Evolutionary conservation across 768 basidiomycete genomes (phyloP).

Genomic region (Suillus spraguei): DNA sequence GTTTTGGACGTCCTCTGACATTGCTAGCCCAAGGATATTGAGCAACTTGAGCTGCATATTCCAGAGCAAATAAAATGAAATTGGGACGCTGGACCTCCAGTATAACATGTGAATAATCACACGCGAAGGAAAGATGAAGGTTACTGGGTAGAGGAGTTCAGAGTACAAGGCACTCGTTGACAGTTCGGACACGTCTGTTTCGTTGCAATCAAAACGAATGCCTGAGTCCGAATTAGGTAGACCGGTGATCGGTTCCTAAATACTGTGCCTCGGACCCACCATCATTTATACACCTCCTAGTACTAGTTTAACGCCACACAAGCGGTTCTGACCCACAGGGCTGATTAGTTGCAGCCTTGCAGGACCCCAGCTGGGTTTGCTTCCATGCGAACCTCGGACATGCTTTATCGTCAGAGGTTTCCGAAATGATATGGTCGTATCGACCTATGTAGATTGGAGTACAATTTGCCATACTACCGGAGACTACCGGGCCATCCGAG

Average conservation of each 20-base stretch:
- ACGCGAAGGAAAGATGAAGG: not conserved
- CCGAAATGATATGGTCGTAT: not conserved
- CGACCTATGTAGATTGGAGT: not conserved
- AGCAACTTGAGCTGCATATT: not conserved
- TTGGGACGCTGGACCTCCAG: not conserved
- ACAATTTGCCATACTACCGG: not conserved
- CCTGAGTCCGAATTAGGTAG: not conserved
- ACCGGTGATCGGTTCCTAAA: not conserved
- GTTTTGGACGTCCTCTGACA: not conserved
- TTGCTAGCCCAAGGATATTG: not conserved
- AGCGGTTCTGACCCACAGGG: not conserved
- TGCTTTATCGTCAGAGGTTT: not conserved
- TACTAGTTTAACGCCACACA: not conserved
- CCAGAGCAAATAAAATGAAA: not conserved
- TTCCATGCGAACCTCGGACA: slow-evolving; percentile 1
- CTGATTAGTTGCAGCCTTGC: not conserved
- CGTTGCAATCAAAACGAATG: not conserved
- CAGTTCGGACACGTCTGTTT: not conserved
- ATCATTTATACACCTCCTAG: not conserved
- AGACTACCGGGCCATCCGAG: not conserved
- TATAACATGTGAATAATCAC: no score
- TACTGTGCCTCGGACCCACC: not conserved
- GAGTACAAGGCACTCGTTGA: not conserved
- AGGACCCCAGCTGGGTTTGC: not conserved
- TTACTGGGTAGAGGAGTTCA: not conserved